phyloP scores from a whole-genome alignment of 106 monocot species.

The Allium fistulosum region DNA sequence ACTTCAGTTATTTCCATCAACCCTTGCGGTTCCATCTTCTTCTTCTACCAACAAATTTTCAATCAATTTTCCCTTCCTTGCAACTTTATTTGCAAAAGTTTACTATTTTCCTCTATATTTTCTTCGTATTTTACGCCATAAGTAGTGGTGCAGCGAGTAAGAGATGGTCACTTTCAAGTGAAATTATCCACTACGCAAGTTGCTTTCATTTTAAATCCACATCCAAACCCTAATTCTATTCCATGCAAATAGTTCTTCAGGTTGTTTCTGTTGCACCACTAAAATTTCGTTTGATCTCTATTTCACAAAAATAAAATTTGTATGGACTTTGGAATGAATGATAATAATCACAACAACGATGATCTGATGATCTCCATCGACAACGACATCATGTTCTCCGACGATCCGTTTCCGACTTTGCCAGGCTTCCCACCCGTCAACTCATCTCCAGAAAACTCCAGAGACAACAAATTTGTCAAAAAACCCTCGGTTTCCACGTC shows the following conservation, averaged over 20 bases:
- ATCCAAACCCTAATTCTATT: background rate
- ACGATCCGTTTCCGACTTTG: constrained; percentile 61
- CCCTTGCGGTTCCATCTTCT: background rate
- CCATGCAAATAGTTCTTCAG: background rate
- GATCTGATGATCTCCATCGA: constrained; percentile 21
- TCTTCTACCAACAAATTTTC: background rate
- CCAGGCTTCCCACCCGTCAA: constrained; percentile 69
- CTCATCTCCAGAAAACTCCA: constrained; percentile 33
- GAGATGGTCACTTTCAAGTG: background rate
- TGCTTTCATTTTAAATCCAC: constrained; percentile 1
- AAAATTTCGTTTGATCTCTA: background rate
- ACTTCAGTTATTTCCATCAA: background rate
- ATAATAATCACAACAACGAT: background rate
- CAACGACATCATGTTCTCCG: constrained; percentile 46
- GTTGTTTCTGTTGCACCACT: background rate
- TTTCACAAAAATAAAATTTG: background rate
- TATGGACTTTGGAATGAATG: background rate
- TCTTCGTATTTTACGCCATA: no score
- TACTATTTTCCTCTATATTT: background rate
- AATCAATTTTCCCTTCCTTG: background rate
- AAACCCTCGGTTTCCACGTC: constrained; percentile 12
- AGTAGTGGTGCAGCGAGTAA: no score
- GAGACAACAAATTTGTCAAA: constrained; percentile 7
- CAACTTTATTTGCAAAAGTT: background rate
- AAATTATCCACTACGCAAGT: background rate